Evolutionary conservation across 2,329 filamentous ascomycete genomes (phyloP).

Genomic region (Colletotrichum costaricense): DNA sequence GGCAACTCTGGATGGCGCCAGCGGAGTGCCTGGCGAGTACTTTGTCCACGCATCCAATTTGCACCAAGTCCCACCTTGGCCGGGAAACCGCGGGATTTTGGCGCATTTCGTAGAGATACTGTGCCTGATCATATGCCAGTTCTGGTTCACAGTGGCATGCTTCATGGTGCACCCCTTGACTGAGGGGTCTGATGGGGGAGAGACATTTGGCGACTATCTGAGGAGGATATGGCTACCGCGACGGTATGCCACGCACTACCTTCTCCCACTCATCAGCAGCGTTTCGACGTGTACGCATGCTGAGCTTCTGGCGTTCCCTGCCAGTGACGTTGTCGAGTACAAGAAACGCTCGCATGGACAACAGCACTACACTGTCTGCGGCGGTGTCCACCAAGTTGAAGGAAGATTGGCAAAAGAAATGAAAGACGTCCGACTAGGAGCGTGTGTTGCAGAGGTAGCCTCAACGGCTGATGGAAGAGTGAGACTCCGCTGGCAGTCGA

Average conservation of each 20-base stretch:
- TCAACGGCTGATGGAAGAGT: slow-evolving; percentile 39
- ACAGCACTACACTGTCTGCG: slow-evolving; percentile 62
- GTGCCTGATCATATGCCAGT: slow-evolving; percentile 59
- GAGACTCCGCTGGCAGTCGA: slow-evolving; percentile 47
- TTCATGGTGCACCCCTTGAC: slow-evolving; percentile 54
- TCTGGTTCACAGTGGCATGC: slow-evolving; percentile 65
- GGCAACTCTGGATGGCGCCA: too few relatives aligned
- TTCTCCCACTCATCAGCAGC: slow-evolving; percentile 65
- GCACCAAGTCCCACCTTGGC: slow-evolving; percentile 59
- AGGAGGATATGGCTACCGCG: slow-evolving; percentile 60
- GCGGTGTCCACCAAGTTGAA: slow-evolving; percentile 62
- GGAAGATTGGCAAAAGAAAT: slow-evolving; percentile 54
- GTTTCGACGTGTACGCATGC: slow-evolving; percentile 66
- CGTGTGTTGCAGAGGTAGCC: slow-evolving; percentile 49
- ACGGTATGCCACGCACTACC: slow-evolving; percentile 59
- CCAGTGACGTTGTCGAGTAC: slow-evolving; percentile 63
- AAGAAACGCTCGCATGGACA: slow-evolving; percentile 57
- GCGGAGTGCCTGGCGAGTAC: slow-evolving; percentile 45
- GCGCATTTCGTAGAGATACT: slow-evolving; percentile 55
- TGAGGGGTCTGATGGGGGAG: slow-evolving; percentile 39
- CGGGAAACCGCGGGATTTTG: slow-evolving; percentile 49
- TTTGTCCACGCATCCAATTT: slow-evolving; percentile 66
- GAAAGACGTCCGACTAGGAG: slow-evolving; percentile 51
- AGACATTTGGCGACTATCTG: slow-evolving; percentile 62
- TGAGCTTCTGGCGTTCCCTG: slow-evolving; percentile 62